Evolutionary conservation across 257 asterid genomes (phyloP).

Genomic region (Forsythia suspensa): DNA sequence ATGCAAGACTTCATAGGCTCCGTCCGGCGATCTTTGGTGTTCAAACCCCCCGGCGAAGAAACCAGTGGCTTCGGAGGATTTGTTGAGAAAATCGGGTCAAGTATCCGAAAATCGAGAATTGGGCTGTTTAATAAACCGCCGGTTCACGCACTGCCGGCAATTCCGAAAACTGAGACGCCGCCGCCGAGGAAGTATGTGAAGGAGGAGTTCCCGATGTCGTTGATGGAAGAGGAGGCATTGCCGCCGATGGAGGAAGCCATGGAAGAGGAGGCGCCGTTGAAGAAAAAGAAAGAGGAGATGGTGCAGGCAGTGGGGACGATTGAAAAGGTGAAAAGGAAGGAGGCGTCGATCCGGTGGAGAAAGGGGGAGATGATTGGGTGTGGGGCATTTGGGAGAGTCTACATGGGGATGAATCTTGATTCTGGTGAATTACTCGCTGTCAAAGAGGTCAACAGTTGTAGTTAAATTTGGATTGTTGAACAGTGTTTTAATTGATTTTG

Average conservation of each 20-base stretch:
- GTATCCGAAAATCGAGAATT: slow-evolving; percentile 86
- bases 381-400: slow-evolving; percentile 98
- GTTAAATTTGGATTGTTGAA: background rate
- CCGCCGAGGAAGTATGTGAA: slow-evolving; percentile 27
- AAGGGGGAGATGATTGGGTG: slow-evolving; percentile 92
- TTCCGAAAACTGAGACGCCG: slow-evolving; percentile 34
- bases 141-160: slow-evolving; percentile 56
- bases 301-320: background rate
- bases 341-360: slow-evolving; percentile 86
- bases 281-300: slow-evolving; percentile 45
- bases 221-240: slow-evolving; percentile 46
- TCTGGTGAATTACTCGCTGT: slow-evolving; percentile 96
- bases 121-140: slow-evolving; percentile 73
- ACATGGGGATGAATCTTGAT: slow-evolving; percentile 97
- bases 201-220: slow-evolving; percentile 27
- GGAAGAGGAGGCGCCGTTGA: slow-evolving; percentile 47
- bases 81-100: slow-evolving; percentile 91
- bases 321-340: slow-evolving; percentile 23
- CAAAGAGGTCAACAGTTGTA: slow-evolving; percentile 35
- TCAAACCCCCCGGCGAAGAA: slow-evolving; percentile 70
- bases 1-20: slow-evolving; percentile 97
- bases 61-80: slow-evolving; percentile 74
- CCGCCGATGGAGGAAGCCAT: slow-evolving; percentile 56
- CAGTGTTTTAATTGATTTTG: background rate
- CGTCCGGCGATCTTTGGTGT: slow-evolving; percentile 89